These are phyloP conservation scores for Oldenlandia corymbosa DNA, from an alignment of 257 asterid genomes.

Conservation along the genomic window DNA sequence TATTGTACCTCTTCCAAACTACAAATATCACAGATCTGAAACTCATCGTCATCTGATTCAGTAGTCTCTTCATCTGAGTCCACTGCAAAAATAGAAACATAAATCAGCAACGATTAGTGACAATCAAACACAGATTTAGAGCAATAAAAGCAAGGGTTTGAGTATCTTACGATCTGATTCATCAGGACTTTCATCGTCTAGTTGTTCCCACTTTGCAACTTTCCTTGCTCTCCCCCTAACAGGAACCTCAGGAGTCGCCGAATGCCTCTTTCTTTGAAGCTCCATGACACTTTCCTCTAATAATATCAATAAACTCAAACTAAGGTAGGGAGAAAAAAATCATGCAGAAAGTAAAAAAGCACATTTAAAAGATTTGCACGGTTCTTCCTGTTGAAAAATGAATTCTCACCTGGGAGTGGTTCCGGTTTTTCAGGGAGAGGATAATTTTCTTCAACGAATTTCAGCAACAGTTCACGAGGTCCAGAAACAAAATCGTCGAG, in stretches of 20 bases:
- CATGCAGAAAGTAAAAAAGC: conserved; percentile 16
- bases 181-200: conserved; percentile 81
- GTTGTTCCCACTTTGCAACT: conserved; percentile 71
- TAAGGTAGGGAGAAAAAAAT: conserved; percentile 20
- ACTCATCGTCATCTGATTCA: conserved; percentile 89
- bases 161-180: conserved; percentile 64
- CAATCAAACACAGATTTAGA: not conserved
- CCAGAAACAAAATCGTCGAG: conserved; percentile 98
- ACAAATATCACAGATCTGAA: conserved; percentile 89
- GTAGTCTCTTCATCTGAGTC: conserved; percentile 57
- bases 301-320: conserved; percentile 21
- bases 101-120: conserved; percentile 1
- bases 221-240: conserved; percentile 79
- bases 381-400: not conserved
- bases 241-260: conserved; percentile 72
- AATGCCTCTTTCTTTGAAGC: conserved; percentile 89
- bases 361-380: not conserved
- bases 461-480: conserved; percentile 91
- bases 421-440: conserved; percentile 96
- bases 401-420: conserved; percentile 63
- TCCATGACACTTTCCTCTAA: conserved; percentile 78
- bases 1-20: conserved; percentile 72
- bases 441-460: conserved; percentile 93
- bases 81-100: conserved; percentile 45
- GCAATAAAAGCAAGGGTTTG: conserved; percentile 6